Base-by-base conservation (phyloP, 1,284 basidiomycete species). In the Leccinum subspadiceum region DNA sequence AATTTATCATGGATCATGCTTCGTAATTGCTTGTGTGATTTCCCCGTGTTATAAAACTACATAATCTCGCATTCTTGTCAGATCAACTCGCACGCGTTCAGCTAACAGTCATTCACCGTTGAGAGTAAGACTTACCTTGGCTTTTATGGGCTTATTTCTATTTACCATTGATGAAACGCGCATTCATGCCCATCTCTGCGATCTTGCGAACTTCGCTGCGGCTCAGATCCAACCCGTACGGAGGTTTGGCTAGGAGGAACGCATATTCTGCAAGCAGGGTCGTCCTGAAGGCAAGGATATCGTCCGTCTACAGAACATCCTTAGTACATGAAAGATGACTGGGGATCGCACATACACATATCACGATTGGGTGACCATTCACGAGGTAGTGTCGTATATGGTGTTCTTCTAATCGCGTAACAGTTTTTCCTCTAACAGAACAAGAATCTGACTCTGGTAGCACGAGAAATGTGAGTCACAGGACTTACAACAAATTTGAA, bases 251-350 rank as follows among this genome's bases (percentile, higher is more conserved):
- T 60, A 93, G 75, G 20, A 93, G 80, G 12, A 93, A 75, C 0
- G 91, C 90, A 66, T 93, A 93, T 71, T 93, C 90, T 4, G 79
- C 89, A 0, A 85, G 67, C 3, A 92, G 77, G 3, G 86, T 85
- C 4, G 85, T 92, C 26, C 84, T 81, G 74, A 93, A 93, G 0
- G 87, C 85, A 2, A 93, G 82, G 5, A 81, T 85, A 69, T 93
- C 91, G 68, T 93, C 90, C n/a, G 90, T 92, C 90, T 93, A 68
- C 12, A 10, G 24, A 55, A 33, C 7, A 13, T 22, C 2, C 1
- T 35, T 59, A 60, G 35, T n/a, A 44, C 2, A 50, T 2, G 17
- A 17, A 60, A 44, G 50, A n/a, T 46, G 29, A 49, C 5, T 41
- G 22, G 46, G 62, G 41, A 39, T 52, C 5, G 12, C 20, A 76